phyloP scores from a whole-genome alignment of 2,329 filamentous ascomycete species.

The Bipolaris victoriae region DNA sequence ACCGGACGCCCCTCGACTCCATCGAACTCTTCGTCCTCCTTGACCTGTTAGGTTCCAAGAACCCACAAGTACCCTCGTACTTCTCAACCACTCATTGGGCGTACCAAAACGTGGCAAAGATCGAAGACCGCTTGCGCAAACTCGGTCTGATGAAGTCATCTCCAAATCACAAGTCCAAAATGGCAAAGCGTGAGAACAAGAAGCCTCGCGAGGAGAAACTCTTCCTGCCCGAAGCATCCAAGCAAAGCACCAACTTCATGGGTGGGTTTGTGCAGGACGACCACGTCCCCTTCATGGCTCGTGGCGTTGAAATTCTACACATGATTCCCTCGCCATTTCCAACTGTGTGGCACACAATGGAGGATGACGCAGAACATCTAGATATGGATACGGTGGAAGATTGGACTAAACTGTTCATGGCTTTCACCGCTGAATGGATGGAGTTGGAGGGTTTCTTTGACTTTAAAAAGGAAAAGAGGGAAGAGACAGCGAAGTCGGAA shows the following conservation, averaged over 20 bases:
- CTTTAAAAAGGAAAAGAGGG: slow-evolving; percentile 26
- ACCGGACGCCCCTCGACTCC: slow-evolving; percentile 74
- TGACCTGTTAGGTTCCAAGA: slow-evolving; percentile 77
- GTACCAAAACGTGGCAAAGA: slow-evolving; percentile 75
- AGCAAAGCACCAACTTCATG: slow-evolving; percentile 59
- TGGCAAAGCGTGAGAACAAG: slow-evolving; percentile 36
- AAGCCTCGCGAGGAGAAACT: slow-evolving; percentile 42
- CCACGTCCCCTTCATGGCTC: slow-evolving; percentile 86
- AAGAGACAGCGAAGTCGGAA: slow-evolving; percentile 38
- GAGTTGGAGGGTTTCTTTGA: slow-evolving; percentile 58
- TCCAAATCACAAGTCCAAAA: slow-evolving; percentile 56
- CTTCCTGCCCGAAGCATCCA: slow-evolving; percentile 68
- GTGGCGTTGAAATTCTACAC: slow-evolving; percentile 91
- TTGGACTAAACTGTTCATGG: slow-evolving; percentile 84
- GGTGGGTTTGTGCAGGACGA: slow-evolving; percentile 77
- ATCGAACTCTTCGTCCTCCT: slow-evolving; percentile 91
- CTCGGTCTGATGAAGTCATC: slow-evolving; percentile 71
- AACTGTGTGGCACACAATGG: slow-evolving; percentile 81
- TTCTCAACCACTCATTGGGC: slow-evolving; percentile 95
- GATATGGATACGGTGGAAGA: slow-evolving; percentile 83
- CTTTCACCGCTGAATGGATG: slow-evolving; percentile 93
- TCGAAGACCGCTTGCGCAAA: slow-evolving; percentile 76
- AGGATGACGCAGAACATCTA: slow-evolving; percentile 84
- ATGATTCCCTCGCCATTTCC: slow-evolving; percentile 88
- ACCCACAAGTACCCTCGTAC: slow-evolving; percentile 80